Evolutionary conservation across 352 stramenopile species (phyloP), one percentile per base, ranked within the genome.

Genomic region (Thalassiosira livingstoniorum): DNA sequence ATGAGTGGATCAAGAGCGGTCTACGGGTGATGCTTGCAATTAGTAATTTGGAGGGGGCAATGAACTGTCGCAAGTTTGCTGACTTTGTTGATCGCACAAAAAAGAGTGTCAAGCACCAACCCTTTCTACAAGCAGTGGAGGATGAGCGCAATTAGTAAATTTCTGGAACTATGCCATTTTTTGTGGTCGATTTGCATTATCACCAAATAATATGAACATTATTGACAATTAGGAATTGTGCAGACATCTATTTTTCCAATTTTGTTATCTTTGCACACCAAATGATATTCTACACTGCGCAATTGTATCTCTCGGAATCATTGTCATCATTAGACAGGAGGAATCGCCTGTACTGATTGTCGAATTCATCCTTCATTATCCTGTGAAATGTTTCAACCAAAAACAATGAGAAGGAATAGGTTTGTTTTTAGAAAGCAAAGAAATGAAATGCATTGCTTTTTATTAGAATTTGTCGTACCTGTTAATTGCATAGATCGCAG

Each of bases 1-100:
- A 98, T 66, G 97, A 99, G 79, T 94, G 98, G 74, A 98, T 99
- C 63, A 97, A 98, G 74, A 98, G 96, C 66, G 97, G 93, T 23
- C 85, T 99, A 39, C 82, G 90, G 45, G 85, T 92, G 0, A 92
- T 90, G 74, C 34, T 94, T 39, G 90, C 84, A 2, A 68, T 94
- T 4, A 85, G 76, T 10, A 81, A 80, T 32, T 60, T 95, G 43
- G 88, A 93, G 64, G 88, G 85, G 3, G 76, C 76, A 3, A 89
- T 87, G 82, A 93, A 80, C 53, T 85, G 65, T 61, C 43, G 80
- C 1, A 88, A 87, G 37, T 94, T 94, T 84, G 85, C 80, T 11
- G 86, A 93, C 23, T 92, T 93, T 71, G 73, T 88, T 21, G 78
- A 89, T 54, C 62, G 87, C 11, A 91, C 83, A 25, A 83, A 85